These are phyloP conservation scores for Rhipidocladum racemiflorum DNA, from an alignment of 176 grass and related monocot species.

Conservation along the genomic window DNA sequence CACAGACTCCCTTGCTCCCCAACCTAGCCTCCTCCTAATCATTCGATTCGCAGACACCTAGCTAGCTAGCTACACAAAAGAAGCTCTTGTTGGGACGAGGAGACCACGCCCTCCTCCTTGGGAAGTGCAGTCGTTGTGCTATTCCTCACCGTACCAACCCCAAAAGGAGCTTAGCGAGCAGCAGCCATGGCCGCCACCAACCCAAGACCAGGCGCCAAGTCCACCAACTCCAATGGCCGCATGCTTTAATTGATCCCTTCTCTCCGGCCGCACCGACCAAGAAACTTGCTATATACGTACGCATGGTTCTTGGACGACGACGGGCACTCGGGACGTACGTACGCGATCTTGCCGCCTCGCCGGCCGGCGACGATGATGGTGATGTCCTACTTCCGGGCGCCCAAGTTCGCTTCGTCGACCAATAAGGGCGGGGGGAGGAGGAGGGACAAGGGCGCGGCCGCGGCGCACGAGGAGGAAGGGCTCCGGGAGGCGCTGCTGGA, in stretches of 20 bases:
- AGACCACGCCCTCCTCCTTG: slow-evolving; percentile 14
- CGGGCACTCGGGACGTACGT: neutral
- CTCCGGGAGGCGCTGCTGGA: slow-evolving; percentile 43
- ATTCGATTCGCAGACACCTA: neutral
- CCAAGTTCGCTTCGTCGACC: neutral
- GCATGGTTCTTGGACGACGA: neutral
- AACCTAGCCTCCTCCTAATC: slow-evolving; percentile 10
- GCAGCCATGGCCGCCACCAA: slow-evolving; percentile 25
- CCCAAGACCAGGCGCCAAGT: neutral
- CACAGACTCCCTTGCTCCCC: neutral
- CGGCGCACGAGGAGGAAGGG: neutral
- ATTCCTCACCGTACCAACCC: slow-evolving; percentile 13
- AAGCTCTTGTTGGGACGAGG: neutral
- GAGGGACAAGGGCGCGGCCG: neutral
- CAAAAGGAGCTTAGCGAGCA: neutral
- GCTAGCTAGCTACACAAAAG: too few species aligned
- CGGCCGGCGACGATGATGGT: slow-evolving; percentile 29
- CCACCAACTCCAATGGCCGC: slow-evolving; percentile 7
- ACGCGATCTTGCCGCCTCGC: neutral
- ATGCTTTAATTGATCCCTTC: neutral
- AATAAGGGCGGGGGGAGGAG: neutral
- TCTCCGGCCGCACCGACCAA: neutral
- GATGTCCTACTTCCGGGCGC: slow-evolving; percentile 45
- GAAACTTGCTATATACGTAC: neutral
- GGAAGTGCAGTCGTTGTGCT: neutral